Evolutionary conservation across 495 filamentous ascomycete species (phyloP).

Genomic region (Aspergillus leporis): DNA sequence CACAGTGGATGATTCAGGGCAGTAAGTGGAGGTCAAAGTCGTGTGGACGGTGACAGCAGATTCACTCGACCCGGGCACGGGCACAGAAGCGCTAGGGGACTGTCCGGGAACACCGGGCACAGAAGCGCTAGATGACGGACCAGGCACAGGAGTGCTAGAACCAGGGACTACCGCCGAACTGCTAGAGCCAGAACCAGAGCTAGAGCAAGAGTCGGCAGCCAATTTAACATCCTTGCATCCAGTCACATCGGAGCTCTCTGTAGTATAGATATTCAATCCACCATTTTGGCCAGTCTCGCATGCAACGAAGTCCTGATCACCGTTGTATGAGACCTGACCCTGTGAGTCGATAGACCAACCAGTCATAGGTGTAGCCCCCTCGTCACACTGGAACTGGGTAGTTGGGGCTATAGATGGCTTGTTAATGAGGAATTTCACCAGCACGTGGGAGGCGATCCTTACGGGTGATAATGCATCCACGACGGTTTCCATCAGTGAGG

Average conservation of each 20-base stretch:
- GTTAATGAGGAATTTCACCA: constrained; percentile 9
- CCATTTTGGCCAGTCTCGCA: constrained; percentile 53
- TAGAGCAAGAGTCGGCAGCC: constrained; percentile 48
- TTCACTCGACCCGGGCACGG: neutral
- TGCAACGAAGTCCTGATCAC: constrained; percentile 50
- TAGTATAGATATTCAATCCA: constrained; percentile 54
- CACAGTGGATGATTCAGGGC: constrained; percentile 2
- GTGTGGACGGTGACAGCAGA: constrained; percentile 16
- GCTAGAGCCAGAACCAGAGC: constrained; percentile 26
- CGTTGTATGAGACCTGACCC: constrained; percentile 46
- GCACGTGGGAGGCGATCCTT: constrained; percentile 18
- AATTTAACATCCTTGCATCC: constrained; percentile 49
- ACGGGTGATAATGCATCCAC: constrained; percentile 62
- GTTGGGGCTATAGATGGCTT: constrained; percentile 44
- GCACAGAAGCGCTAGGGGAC: constrained; percentile 4
- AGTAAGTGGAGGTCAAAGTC: constrained; percentile 29
- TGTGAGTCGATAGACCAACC: constrained; percentile 53
- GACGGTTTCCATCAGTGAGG: constrained; percentile 53
- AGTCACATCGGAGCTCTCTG: constrained; percentile 41
- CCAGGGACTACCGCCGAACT: constrained; percentile 16
- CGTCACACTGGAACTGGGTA: constrained; percentile 67
- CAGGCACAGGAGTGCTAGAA: constrained; percentile 15
- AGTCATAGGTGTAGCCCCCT: constrained; percentile 41
- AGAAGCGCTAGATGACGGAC: constrained; percentile 4
- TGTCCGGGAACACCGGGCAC: neutral